Evolutionary conservation across 176 grass and related monocot genomes (phyloP).

Genomic region (Oryza brachyantha): DNA sequence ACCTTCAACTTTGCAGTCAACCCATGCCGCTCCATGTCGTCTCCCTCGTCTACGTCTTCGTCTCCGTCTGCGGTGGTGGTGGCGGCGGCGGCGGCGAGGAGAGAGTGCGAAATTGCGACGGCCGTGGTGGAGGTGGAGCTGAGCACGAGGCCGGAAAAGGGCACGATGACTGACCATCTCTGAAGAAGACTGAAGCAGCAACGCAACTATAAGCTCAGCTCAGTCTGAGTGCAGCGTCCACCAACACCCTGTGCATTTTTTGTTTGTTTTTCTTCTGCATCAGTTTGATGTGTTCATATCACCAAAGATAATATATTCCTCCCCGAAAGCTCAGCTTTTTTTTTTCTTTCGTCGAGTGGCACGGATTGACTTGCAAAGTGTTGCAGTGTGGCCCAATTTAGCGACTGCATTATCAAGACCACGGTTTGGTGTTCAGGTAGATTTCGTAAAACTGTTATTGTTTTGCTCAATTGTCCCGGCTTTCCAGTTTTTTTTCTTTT

Average conservation of each 20-base stretch:
- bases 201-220: not conserved
- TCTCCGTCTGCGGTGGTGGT: not conserved
- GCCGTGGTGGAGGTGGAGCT: not conserved
- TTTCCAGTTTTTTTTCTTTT: no score
- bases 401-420: not conserved
- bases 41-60: not conserved
- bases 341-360: not conserved
- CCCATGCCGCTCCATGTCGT: not conserved
- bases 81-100: not conserved
- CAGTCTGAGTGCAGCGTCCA: slow-evolving; percentile 24
- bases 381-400: not conserved
- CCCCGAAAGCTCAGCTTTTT: not conserved
- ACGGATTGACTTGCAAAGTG: not conserved
- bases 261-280: not conserved
- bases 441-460: no score
- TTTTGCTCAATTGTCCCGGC: no score
- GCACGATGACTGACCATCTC: not conserved
- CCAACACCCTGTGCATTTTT: not conserved
- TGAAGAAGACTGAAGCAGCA: not conserved
- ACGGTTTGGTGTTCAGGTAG: no score
- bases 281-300: not conserved
- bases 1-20: not conserved
- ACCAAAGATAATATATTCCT: slow-evolving; percentile 26
- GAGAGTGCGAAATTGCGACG: not conserved
- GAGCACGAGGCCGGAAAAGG: not conserved